Conservation (phyloP, 768 basidiomycete genomes). For the Mycena pura region DNA sequence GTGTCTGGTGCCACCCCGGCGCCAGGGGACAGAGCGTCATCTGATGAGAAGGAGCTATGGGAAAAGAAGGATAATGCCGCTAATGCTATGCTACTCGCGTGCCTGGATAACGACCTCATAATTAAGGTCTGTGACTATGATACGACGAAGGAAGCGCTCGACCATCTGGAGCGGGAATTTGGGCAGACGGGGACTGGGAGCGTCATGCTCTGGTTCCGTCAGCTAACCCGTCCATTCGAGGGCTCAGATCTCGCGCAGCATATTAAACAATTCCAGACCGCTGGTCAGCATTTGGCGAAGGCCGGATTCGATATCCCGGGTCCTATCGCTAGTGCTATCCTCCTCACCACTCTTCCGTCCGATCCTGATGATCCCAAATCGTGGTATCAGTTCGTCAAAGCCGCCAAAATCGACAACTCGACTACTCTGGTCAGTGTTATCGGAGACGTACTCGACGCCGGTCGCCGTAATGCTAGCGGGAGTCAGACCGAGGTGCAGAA, state of each 20-base stretch:
- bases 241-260: background rate
- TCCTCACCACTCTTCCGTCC: constrained; percentile 7
- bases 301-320: constrained; percentile 7
- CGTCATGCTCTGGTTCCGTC: constrained; percentile 21
- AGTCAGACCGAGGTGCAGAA: background rate
- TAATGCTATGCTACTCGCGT: background rate
- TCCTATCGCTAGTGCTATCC: background rate
- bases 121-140: background rate
- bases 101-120: background rate
- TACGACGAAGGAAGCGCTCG: background rate
- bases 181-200: constrained; percentile 10
- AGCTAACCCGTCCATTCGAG: background rate
- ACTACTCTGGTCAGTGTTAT: constrained; percentile 12
- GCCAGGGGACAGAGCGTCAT: too few relatives aligned
- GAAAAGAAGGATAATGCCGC: background rate
- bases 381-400: constrained; percentile 4
- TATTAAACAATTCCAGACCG: constrained; percentile 10
- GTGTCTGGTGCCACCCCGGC: too few relatives aligned
- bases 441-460: background rate
- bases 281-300: background rate
- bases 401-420: constrained; percentile 1
- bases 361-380: constrained; percentile 8
- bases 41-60: too few relatives aligned
- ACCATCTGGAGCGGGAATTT: background rate
- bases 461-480: background rate